A percentile compares a stretch with the other conserved stretches of the same genome.
Evolutionary conservation across 140 eudicot genomes (phyloP).

Genomic region (Bidens hawaiensis): DNA sequence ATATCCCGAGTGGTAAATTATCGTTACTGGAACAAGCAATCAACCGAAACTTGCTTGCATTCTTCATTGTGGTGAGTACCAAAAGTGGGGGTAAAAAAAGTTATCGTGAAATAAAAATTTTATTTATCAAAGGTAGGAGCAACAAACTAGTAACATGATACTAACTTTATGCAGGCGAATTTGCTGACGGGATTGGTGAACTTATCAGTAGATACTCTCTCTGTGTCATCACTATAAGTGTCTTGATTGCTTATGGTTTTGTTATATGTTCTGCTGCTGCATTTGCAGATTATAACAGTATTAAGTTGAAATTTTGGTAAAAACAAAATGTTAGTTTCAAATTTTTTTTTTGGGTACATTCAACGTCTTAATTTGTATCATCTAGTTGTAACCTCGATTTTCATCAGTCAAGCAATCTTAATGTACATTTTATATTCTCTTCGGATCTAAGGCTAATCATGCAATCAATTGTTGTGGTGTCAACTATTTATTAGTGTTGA

Average conservation of each 20-base stretch:
- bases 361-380: not conserved
- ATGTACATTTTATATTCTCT: not conserved
- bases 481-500: not conserved
- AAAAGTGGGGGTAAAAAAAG: too few species aligned
- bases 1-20: conserved; percentile 50
- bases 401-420: not conserved
- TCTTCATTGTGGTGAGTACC: conserved; percentile 82
- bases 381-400: not conserved
- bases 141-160: not conserved
- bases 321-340: too few species aligned
- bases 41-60: conserved; percentile 55
- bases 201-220: conserved; percentile 66
- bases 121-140: not conserved
- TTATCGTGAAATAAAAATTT: not conserved
- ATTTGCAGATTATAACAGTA: conserved; percentile 46
- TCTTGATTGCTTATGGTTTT: conserved; percentile 49
- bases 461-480: not conserved
- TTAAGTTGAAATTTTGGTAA: conserved; percentile 78
- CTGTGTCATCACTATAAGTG: conserved; percentile 36
- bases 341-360: not conserved
- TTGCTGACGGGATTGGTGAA: conserved; percentile 80
- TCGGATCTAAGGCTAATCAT: not conserved
- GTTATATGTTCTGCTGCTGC: conserved; percentile 44
- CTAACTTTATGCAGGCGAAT: conserved; percentile 67
- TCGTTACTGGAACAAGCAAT: conserved; percentile 67